Percentiles rank a stretch among this genome's conserved stretches.
Conservation (phyloP, 192 early-diverging fungal genomes). For the Podila epigama region DNA sequence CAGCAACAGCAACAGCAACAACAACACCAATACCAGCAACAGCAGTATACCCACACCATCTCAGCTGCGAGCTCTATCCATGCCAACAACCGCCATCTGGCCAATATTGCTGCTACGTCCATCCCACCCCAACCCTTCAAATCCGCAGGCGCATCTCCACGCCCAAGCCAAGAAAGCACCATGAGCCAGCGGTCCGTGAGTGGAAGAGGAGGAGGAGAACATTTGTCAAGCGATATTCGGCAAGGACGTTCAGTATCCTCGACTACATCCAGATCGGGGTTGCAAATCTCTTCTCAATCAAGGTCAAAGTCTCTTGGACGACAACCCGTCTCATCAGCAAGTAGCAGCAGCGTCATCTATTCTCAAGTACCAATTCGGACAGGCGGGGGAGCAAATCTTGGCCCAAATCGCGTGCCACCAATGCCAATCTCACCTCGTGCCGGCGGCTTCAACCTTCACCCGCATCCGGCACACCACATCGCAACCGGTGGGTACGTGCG, state of each 20-base stretch:
- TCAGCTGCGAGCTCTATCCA: not conserved
- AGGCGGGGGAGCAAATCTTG: slow-evolving; percentile 3
- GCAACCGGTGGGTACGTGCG: slow-evolving; percentile 30
- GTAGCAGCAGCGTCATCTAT: not conserved
- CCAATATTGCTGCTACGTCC: not conserved
- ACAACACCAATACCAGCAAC: not conserved
- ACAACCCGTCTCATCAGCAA: not conserved
- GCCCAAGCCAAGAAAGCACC: slow-evolving; percentile 12
- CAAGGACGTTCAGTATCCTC: not conserved
- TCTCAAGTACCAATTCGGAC: slow-evolving; percentile 18
- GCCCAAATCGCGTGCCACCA: slow-evolving; percentile 16
- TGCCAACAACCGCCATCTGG: not conserved
- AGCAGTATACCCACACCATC: not conserved
- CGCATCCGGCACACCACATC: slow-evolving; percentile 35
- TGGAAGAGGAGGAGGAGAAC: not conserved
- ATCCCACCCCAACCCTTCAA: too few species aligned
- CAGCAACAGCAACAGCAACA: not conserved
- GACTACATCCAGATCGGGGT: not conserved
- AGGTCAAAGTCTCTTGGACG: not conserved
- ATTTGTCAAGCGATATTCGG: slow-evolving; percentile 3
- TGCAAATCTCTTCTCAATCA: too few species aligned
- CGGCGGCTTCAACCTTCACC: slow-evolving; percentile 11
- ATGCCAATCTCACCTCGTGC: slow-evolving; percentile 5
- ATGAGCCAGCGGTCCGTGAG: not conserved
- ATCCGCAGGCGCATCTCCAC: not conserved